Base-by-base conservation (phyloP, 1,284 basidiomycete species). In the Erythrobasidium hasegawianum region DNA sequence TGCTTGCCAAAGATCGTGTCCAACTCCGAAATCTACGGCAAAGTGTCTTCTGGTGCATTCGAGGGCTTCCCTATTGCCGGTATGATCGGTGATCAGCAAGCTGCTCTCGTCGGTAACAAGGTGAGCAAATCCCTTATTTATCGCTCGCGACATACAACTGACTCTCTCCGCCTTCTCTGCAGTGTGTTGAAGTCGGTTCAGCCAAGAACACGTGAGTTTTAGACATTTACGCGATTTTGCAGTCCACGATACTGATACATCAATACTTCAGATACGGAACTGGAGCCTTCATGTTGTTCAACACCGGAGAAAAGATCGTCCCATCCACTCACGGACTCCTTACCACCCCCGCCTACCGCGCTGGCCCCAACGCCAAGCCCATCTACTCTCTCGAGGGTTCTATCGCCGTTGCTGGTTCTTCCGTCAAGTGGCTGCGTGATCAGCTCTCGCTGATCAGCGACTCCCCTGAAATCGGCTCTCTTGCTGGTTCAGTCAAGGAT, bases 31-130 rank as follows among this genome's bases (percentile, higher is more conserved):
- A 85, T 93, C 0, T 97, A 96, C 78, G 95, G 94, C 52, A 80
- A 83, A 40, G 82, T 97, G 55, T 79, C 53, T 3, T 18, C 24
- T 9, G 61, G 90, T 1, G 75, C 87, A 0, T 81, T 97, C 67
- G 81, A 84, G 69, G 91, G 88, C 52, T 82, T 94, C 18, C 86
- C 87, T 33, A 90, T 98, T 60, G 92, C 87, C 24, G 95, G 94
- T 27, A 85, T 97, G 56, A 86, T 95, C 11, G 95, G 95, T 27
- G 95, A 98, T 77, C 95, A 98, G 80, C 95, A 97, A 78, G 94
- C 89, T 16, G 95, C 95, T 11, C 81, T 98, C 24, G 86, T 97
- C 56, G 95, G 95, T 0, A 97, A 98, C 81, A 97, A 97, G 33
- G 33, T 33, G 5, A 33, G 33, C 33, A 33, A 4, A 33, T 11